Base-by-base conservation (phyloP, 192 early-diverging fungal genomes). In the Chytriomyces confervae region DNA sequence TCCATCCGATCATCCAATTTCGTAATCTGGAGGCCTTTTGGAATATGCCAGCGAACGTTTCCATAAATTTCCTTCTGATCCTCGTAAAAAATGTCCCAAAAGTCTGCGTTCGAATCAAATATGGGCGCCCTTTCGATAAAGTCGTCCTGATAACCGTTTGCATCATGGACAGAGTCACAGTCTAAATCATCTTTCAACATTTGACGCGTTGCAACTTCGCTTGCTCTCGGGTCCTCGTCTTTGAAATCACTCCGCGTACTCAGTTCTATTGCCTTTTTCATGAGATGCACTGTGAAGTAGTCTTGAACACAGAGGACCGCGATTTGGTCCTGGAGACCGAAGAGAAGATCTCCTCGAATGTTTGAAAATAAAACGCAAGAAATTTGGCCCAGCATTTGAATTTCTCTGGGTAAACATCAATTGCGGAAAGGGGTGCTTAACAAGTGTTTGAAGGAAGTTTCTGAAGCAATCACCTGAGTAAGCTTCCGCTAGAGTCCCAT, bases 91-190 rank as follows among this genome's bases (percentile, higher is more conserved):
- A 78, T 62, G 20, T 80, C 80, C 85, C 84, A 87, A 76, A 87
- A 87, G 69, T 87, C 86, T 2, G 78, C 9, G 7, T 71, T 75
- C 7, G 80, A 67, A 63, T 87, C 84, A 79, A 87, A 87, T 0
- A 75, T 48, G 11, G 53, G 57, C 1, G 84, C 67, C 3, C 27
- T 44, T 74, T 87, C 86, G 43, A n/a, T 61, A 7, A 50, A 20
- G 50, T 84, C 84, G 71, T 87, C 86, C 6, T 63, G 23, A 50
- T 68, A 84, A 9, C 74, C 74, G 36, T 72, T 72, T 27, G 73
- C 62, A 49, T 75, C 73, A 43, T 75, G 20, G 27, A 69, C 53
- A 13, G 20, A 13, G 20, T 63, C 61, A 10, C 23, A 23, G 20
- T 78, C 70, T 20, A 66, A 24, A 13, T 76, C 74, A 13, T 66